Percentiles rank a stretch among this genome's conserved stretches.
Evolutionary conservation across 2,329 filamentous ascomycete species (phyloP).

Genomic region (Phaeosphaeria sp.): DNA sequence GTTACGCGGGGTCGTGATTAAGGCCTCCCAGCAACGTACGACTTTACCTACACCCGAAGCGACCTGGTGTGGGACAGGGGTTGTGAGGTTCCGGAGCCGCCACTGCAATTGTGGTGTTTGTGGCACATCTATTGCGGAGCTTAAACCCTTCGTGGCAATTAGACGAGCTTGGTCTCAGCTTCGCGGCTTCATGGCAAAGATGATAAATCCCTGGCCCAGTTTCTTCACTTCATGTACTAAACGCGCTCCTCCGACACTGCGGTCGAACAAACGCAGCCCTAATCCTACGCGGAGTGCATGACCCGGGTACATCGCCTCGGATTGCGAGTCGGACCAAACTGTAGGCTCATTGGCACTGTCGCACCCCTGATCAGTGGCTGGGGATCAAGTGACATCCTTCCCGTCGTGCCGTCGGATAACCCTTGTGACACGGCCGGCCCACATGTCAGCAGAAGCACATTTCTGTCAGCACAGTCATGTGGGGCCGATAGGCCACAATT

Average conservation of each 20-base stretch:
- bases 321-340: neutral
- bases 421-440: slow-evolving; percentile 28
- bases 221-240: neutral
- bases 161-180: neutral
- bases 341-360: neutral
- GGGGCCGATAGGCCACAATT: slow-evolving; percentile 23
- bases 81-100: neutral
- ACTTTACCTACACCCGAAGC: neutral
- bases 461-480: slow-evolving; percentile 37
- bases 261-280: slow-evolving; percentile 1
- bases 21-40: slow-evolving; percentile 1
- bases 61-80: neutral
- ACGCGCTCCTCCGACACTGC: neutral
- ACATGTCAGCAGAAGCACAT: slow-evolving; percentile 23
- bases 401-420: slow-evolving; percentile 34
- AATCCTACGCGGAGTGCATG: neutral
- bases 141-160: neutral
- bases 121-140: neutral
- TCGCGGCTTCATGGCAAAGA: neutral
- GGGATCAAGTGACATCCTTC: slow-evolving; percentile 40
- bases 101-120: slow-evolving; percentile 1
- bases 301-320: neutral
- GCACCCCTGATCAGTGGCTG: slow-evolving; percentile 4
- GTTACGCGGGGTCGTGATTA: neutral
- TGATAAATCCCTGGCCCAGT: neutral